Percentiles rank a stretch among this genome's conserved stretches.
phyloP scores from a whole-genome alignment of 208 protist genomes.

The Vickermania spadyakhi region DNA sequence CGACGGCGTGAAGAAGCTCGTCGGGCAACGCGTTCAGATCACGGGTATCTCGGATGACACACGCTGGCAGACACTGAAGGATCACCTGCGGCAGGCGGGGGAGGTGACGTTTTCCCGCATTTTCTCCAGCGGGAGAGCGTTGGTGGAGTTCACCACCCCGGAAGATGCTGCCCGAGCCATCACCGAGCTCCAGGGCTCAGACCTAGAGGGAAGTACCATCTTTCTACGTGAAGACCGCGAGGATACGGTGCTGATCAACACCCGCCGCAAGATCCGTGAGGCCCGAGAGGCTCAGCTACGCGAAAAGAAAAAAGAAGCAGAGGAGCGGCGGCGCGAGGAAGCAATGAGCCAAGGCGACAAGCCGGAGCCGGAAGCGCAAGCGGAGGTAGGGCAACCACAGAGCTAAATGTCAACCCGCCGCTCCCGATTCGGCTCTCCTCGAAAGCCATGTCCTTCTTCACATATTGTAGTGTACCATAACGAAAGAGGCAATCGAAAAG shows the following conservation, averaged over 20 bases:
- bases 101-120: conserved; percentile 75
- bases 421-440: too few relatives aligned
- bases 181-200: conserved; percentile 74
- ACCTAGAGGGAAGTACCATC: conserved; percentile 74
- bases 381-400: too few relatives aligned
- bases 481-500: too few relatives aligned
- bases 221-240: conserved; percentile 83
- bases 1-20: conserved; percentile 84
- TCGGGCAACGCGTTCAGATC: conserved; percentile 80
- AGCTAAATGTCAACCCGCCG: too few relatives aligned
- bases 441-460: too few relatives aligned
- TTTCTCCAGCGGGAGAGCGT: conserved; percentile 62
- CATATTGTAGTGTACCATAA: too few relatives aligned
- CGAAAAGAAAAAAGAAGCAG: conserved; percentile 63
- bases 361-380: too few relatives aligned
- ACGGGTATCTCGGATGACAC: conserved; percentile 75
- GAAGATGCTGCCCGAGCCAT: conserved; percentile 79
- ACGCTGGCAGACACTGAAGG: conserved; percentile 86
- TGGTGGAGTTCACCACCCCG: conserved; percentile 79
- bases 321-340: conserved; percentile 32
- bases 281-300: conserved; percentile 68
- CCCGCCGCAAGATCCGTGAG: conserved; percentile 66
- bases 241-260: conserved; percentile 79
- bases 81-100: conserved; percentile 77
- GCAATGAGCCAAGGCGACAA: conserved; percentile 45